Conservation (phyloP, 2,329 filamentous ascomycete species). For the Alternaria novae-zelandiae region DNA sequence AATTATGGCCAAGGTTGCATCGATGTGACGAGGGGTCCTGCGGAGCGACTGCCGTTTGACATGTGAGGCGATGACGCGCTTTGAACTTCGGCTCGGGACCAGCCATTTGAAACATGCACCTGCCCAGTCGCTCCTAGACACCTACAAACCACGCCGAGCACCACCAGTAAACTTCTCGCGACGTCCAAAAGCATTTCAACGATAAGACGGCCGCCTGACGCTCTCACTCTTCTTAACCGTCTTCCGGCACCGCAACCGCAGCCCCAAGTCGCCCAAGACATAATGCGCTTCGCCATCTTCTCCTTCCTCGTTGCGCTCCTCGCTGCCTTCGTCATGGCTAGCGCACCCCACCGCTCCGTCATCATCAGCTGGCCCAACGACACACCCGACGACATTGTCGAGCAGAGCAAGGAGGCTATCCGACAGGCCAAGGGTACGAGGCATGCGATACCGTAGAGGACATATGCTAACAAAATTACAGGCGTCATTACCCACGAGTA, state of each 20-base stretch:
- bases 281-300: slow-evolving; percentile 70
- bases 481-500: slow-evolving; percentile 74
- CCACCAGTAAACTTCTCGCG: neutral
- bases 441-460: neutral
- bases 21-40: neutral
- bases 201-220: neutral
- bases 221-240: neutral
- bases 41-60: neutral
- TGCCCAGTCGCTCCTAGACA: slow-evolving; percentile 10
- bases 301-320: slow-evolving; percentile 65
- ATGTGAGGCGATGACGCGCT: slow-evolving; percentile 12
- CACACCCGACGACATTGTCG: slow-evolving; percentile 71
- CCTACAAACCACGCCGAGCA: neutral
- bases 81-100: slow-evolving; percentile 11
- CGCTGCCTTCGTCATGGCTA: slow-evolving; percentile 67
- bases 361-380: slow-evolving; percentile 78
- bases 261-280: slow-evolving; percentile 23
- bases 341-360: slow-evolving; percentile 68
- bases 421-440: slow-evolving; percentile 68
- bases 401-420: slow-evolving; percentile 75
- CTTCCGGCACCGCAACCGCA: neutral
- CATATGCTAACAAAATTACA: slow-evolving; percentile 47
- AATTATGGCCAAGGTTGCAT: neutral
- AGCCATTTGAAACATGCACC: slow-evolving; percentile 8
- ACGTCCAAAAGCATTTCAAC: neutral